Evolutionary conservation across 768 basidiomycete genomes (phyloP).

Genomic region (Rhodotorula taiwanensis): DNA sequence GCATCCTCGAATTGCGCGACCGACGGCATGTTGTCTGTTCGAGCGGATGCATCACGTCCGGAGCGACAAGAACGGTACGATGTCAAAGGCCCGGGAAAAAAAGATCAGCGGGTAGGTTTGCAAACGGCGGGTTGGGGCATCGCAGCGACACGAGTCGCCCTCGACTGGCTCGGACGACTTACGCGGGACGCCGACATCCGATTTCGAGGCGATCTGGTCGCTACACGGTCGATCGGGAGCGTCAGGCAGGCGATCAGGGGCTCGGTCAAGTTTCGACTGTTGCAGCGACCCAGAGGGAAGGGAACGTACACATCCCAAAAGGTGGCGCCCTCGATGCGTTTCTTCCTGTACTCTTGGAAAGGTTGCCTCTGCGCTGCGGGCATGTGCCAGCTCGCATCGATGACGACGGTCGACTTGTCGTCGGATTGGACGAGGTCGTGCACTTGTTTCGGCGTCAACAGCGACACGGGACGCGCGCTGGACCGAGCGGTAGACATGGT

Average conservation of each 20-base stretch:
- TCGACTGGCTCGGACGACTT: no score
- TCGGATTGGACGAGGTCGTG: slow-evolving; percentile 39
- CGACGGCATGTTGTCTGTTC: slow-evolving; percentile 73
- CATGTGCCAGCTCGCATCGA: slow-evolving; percentile 90
- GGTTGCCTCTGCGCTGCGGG: slow-evolving; percentile 62
- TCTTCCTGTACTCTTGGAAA: slow-evolving; percentile 55
- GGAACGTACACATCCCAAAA: slow-evolving; percentile 11
- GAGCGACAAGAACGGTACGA: no score
- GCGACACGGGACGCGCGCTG: slow-evolving; percentile 26
- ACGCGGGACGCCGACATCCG: slow-evolving; percentile 68
- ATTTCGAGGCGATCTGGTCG: slow-evolving; percentile 49
- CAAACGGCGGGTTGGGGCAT: no score
- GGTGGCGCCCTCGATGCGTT: slow-evolving; percentile 7
- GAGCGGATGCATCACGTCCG: no score
- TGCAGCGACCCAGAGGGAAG: not conserved
- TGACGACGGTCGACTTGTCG: slow-evolving; percentile 42
- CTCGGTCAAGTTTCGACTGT: not conserved
- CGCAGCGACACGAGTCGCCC: no score
- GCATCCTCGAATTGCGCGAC: slow-evolving; percentile 61
- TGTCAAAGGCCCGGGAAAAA: no score
- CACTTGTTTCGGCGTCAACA: slow-evolving; percentile 45
- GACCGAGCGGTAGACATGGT: not conserved
- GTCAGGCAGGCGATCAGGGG: not conserved
- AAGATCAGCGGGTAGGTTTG: no score
- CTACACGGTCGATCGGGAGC: not conserved